Conservation (phyloP, 192 early-diverging fungal species). For the Cetraspora pellucida region DNA sequence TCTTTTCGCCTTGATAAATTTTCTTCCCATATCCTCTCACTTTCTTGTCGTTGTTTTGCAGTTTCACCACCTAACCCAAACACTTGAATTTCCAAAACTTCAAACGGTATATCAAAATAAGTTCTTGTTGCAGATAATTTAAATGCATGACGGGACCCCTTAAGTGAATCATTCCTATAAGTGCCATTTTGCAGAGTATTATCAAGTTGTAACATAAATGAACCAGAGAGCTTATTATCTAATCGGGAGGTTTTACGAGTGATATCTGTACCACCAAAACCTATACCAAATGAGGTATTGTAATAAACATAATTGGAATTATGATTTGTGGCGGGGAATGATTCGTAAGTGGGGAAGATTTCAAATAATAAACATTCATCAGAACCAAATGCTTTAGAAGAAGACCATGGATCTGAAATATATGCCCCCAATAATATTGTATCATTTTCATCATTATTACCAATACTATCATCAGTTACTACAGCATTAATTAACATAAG, state of each 20-base stretch:
- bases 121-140: conserved; percentile 41
- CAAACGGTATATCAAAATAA: conserved; percentile 35
- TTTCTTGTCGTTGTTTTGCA: conserved; percentile 44
- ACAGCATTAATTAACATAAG: conserved; percentile 46
- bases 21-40: conserved; percentile 56
- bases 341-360: conserved; percentile 49
- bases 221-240: conserved; percentile 36
- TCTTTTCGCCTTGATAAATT: conserved; percentile 32
- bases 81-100: conserved; percentile 50
- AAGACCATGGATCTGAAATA: conserved; percentile 53
- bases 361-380: conserved; percentile 52
- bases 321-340: conserved; percentile 40
- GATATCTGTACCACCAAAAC: conserved; percentile 36
- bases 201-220: conserved; percentile 49
- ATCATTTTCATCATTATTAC: conserved; percentile 43
- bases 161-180: conserved; percentile 42
- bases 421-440: conserved; percentile 52
- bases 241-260: conserved; percentile 25
- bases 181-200: conserved; percentile 52
- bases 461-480: conserved; percentile 26
- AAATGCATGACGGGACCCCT: neutral
- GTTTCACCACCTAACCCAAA: conserved; percentile 54
- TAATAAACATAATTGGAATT: conserved; percentile 40
- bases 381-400: conserved; percentile 52
- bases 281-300: conserved; percentile 39